A percentile compares a stretch with the other conserved stretches of the same genome.
phyloP scores from a whole-genome alignment of 2,329 filamentous ascomycete genomes.

The Colletotrichum falcatum region DNA sequence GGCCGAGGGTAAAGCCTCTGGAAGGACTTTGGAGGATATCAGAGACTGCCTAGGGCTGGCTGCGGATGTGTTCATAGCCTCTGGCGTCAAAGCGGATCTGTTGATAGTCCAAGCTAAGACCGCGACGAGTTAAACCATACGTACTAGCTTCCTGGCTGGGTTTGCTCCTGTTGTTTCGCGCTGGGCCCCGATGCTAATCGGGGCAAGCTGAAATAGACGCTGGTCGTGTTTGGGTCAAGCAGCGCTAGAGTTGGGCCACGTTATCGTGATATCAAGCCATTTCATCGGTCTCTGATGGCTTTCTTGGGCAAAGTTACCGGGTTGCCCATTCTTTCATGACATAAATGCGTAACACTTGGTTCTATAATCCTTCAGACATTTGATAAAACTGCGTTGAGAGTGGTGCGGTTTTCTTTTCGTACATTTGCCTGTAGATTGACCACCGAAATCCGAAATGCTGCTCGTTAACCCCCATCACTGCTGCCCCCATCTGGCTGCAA shows the following conservation, averaged over 20 bases:
- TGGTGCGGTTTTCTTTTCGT: background rate
- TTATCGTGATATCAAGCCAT: background rate
- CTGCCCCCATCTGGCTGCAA: too few relatives aligned
- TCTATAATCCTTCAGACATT: background rate
- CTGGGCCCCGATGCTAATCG: background rate
- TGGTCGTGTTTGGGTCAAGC: background rate
- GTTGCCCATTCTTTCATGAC: background rate
- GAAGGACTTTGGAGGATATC: slow-evolving; percentile 45
- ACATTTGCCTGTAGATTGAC: background rate
- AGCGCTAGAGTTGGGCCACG: background rate
- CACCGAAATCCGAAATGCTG: background rate
- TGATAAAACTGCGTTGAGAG: background rate
- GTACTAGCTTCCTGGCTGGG: background rate
- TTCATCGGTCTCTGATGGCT: background rate
- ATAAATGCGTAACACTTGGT: background rate
- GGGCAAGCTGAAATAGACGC: background rate
- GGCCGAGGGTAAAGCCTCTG: background rate
- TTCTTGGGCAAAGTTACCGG: background rate
- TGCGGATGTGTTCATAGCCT: slow-evolving; percentile 40
- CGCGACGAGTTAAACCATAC: background rate
- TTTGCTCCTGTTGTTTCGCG: too few relatives aligned
- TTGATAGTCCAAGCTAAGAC: slow-evolving; percentile 44
- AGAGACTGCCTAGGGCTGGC: slow-evolving; percentile 44
- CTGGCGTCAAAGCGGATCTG: slow-evolving; percentile 47
- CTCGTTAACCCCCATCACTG: background rate